Evolutionary conservation across 2,329 filamentous ascomycete species (phyloP), one percentile per base, ranked within the genome.

Genomic region (Cordyceps sp.): DNA sequence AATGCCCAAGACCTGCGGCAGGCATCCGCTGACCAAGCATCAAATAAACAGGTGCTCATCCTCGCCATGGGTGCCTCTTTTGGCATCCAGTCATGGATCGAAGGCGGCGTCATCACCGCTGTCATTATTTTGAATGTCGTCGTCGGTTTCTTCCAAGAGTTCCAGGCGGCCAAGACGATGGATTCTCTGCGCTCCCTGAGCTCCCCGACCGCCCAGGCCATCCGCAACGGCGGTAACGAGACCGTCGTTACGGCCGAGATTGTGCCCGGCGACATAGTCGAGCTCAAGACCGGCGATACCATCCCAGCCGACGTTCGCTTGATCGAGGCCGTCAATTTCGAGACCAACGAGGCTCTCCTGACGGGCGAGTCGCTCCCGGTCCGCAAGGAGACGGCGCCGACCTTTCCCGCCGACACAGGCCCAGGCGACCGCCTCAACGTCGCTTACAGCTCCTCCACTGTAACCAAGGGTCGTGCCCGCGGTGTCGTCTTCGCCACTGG

Each of bases 301-400:
- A 59, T 75, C 17, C 70, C 71, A 15, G 71, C 70, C 4, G 72
- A 76, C 41, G 48, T 75, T 6, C 59, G 69, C 31, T 45, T 66
- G 3, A 42, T 73, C 24, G 66, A 74, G 38, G 64, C 61, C 17
- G 65, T 78, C 55, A 80, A 80, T 49, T 64, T 76, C 26, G 73
- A 75, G 42, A 77, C 72, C 39, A 75, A 84, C 37, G 72, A 77
- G 47, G 69, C 71, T 2, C 58, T 74, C 15, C 59, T 77, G 10
- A 78, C 73, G 2, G 73, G 73, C 30, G 73, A 78, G 48, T 74
- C 72, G 8, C 54, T 74, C 0, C 71, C 72, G 14, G 65, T 73
- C 3, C 59, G 57, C 46, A 69, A 77, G 53, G 56, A 66, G 42
- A 46, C 60, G 6, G 48, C 56, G 16, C 47, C 49, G 16, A 59